Conservation (phyloP, 2,329 filamentous ascomycete genomes). For the Venturia aucupariae region DNA sequence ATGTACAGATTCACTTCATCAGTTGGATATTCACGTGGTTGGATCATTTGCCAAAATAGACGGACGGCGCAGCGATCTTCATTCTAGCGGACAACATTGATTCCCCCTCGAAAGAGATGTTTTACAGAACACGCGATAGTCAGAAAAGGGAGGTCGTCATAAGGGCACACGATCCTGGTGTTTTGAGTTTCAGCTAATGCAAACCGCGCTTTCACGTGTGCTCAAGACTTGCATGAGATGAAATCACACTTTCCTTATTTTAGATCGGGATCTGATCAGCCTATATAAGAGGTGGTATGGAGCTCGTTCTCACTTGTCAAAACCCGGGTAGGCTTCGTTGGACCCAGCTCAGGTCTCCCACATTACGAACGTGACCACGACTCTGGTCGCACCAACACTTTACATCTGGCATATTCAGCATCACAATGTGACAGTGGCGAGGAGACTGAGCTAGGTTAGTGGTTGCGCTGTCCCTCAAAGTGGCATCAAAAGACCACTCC, state of each 20-base stretch:
- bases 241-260: not conserved
- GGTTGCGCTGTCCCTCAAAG: not conserved
- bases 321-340: not conserved
- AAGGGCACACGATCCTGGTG: not conserved
- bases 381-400: not conserved
- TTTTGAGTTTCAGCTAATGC: slow-evolving; percentile 3
- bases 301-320: not conserved
- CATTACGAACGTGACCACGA: not conserved
- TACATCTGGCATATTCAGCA: not conserved
- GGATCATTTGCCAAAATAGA: not conserved
- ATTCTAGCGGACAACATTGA: not conserved
- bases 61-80: not conserved
- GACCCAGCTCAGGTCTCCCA: not conserved
- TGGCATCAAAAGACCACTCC: not conserved
- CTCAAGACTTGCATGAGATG: not conserved
- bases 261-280: not conserved
- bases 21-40: not conserved
- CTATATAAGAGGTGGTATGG: not conserved
- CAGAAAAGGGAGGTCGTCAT: not conserved
- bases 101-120: not conserved
- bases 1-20: not conserved
- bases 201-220: not conserved
- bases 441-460: not conserved
- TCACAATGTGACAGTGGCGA: not conserved
- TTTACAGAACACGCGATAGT: not conserved